Evolutionary conservation across 2,329 filamentous ascomycete species (phyloP).

Genomic region (Arthrocladium fulminans): DNA sequence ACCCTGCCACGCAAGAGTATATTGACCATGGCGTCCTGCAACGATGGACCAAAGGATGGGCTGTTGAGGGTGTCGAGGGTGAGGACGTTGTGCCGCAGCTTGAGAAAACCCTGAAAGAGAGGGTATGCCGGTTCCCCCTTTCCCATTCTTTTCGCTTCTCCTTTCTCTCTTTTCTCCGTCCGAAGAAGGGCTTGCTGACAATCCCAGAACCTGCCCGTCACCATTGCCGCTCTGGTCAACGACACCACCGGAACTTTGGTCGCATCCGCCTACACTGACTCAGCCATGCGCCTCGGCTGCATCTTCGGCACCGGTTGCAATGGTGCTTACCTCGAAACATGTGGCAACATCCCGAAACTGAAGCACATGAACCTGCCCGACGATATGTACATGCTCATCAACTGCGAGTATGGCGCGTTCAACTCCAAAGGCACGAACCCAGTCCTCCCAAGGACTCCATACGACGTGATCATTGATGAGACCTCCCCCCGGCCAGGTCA

Average conservation of each 20-base stretch:
- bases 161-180: too few species aligned
- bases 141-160: too few species aligned
- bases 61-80: slow-evolving; percentile 85
- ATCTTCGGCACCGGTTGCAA: slow-evolving; percentile 99
- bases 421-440: slow-evolving; percentile 70
- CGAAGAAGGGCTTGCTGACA: too few species aligned
- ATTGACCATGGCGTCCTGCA: slow-evolving; percentile 89
- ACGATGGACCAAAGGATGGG: slow-evolving; percentile 96
- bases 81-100: slow-evolving; percentile 84
- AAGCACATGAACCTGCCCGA: slow-evolving; percentile 80
- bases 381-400: slow-evolving; percentile 83
- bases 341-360: slow-evolving; percentile 84
- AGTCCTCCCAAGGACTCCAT: slow-evolving; percentile 74
- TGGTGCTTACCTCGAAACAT: slow-evolving; percentile 94
- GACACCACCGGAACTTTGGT: slow-evolving; percentile 96
- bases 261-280: slow-evolving; percentile 92
- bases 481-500: slow-evolving; percentile 88
- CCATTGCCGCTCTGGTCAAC: slow-evolving; percentile 87
- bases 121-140: too few species aligned
- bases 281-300: slow-evolving; percentile 85
- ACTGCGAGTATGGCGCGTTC: slow-evolving; percentile 96
- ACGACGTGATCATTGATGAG: slow-evolving; percentile 80
- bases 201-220: slow-evolving; percentile 47
- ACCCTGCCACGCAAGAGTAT: slow-evolving; percentile 85
- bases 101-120: slow-evolving; percentile 63